phyloP scores from a whole-genome alignment of 1,284 basidiomycete genomes.

The Trichosporon ovoides region DNA sequence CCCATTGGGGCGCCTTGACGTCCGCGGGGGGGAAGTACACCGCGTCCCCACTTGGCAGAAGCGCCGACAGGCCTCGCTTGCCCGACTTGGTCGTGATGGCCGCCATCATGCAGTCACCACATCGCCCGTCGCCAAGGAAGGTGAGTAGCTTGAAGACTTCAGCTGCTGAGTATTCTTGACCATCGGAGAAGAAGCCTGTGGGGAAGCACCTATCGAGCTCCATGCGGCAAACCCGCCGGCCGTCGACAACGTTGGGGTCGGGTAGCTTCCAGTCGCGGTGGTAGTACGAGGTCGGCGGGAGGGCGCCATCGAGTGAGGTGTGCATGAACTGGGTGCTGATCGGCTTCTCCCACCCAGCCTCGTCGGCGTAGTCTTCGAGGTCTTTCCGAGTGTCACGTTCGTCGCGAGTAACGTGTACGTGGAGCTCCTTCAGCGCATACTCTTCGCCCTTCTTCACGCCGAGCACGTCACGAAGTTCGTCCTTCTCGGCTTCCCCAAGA shows the following conservation, averaged over 20 bases:
- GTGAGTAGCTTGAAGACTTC: slow-evolving; percentile 38
- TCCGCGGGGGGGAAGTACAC: slow-evolving; percentile 16
- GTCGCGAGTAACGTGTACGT: slow-evolving; percentile 9
- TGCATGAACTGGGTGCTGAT: slow-evolving; percentile 20
- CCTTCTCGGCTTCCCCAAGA: slow-evolving; percentile 26
- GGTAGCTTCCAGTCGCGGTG: background rate
- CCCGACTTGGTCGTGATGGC: slow-evolving; percentile 40
- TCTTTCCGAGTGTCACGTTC: slow-evolving; percentile 29
- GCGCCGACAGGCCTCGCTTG: slow-evolving; percentile 37
- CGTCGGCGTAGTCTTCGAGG: slow-evolving; percentile 17
- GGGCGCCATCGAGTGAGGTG: background rate
- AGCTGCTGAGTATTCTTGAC: slow-evolving; percentile 16
- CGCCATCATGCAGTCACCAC: slow-evolving; percentile 47
- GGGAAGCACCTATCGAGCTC: slow-evolving; percentile 32
- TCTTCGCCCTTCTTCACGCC: slow-evolving; percentile 15
- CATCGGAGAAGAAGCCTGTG: slow-evolving; percentile 24
- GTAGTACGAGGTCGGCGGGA: background rate
- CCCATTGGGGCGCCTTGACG: slow-evolving; percentile 17
- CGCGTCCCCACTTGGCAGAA: slow-evolving; percentile 34
- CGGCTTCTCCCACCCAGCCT: slow-evolving; percentile 30
- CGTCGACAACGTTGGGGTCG: background rate
- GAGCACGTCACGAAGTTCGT: slow-evolving; percentile 26
- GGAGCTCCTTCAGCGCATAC: slow-evolving; percentile 8
- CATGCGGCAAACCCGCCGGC: background rate
- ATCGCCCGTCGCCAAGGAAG: slow-evolving; percentile 31